Evolutionary conservation across 164 flowering plant genomes (phyloP), one percentile per base, ranked within the genome.

Genomic region (Euptelea pleiosperma): DNA sequence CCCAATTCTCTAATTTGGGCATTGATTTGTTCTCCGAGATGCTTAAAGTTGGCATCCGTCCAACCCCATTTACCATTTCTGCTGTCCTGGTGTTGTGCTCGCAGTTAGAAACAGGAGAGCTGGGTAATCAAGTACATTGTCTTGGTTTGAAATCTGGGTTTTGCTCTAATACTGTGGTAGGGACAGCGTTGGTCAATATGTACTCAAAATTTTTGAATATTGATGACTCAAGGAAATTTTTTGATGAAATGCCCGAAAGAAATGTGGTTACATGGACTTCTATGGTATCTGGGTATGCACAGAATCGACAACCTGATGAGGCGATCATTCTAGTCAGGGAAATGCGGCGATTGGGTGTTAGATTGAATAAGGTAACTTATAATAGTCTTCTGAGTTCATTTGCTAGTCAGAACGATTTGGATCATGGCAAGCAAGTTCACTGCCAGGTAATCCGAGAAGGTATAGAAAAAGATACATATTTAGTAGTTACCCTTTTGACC

Each of bases 181-280:
- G 75, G 26, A 79, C 79, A 0, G 65, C 64, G 8, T 67, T 76
- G 58, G 37, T 81, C 52, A 75, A 66, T 58, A 66, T 74, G 75
- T 76, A 76, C 61, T 33, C 71, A 14, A 79, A 69, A 30, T 67
- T 73, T 52, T 51, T 46, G 3, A 45, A 49, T 21, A 22, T 66
- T n/a, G 71, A 57, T 2, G 61, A 56, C 29, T 67, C 79, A 8
- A 65, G 69, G 46, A 62, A 50, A 44, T 62, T 77, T 29, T 78
- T 78, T 41, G 58, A 70, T 68, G 57, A 58, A 24, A 69, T 79
- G 74, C 47, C 45, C 6, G 70, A 73, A 1, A 79, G 61, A 63
- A 79, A 79, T 72, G 63, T 63, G 48, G 19, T 75, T 37, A 65
- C 80, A 16, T 79, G 81, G 77, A 75, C 84, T 18, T 55, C 79